Base-by-base conservation (phyloP, 495 filamentous ascomycete species). In the Daldinia loculata region DNA sequence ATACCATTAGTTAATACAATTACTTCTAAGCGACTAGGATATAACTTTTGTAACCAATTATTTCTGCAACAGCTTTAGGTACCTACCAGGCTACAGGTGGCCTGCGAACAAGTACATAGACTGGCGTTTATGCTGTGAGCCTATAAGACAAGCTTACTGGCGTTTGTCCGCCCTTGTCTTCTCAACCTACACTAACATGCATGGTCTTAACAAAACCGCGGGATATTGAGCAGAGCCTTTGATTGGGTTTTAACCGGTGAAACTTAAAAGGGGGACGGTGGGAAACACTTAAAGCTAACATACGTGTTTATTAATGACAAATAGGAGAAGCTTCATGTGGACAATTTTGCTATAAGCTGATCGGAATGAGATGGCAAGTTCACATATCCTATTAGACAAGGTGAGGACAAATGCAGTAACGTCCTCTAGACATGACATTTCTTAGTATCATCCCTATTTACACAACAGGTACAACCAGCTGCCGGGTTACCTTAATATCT, bases 341-440 rank as follows among this genome's bases (percentile, higher is more conserved):
- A 39, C 38, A 39, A 5, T 15, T 39, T 39, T 32, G 8, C 30
- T 32, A 34, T 34, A n/a, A 41, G 38, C 6, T 3, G 8, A 7
- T 55, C 30, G 61, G 61, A 70, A 70, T 64, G 61, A 19, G 53
- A 66, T 38, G n/a, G 15, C 14, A 27, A 22, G 45, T 26, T 53
- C 27, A 27, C 50, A 29, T 30, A 53, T 29, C 14, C 27, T 4
- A 53, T 27, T 26, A 30, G 15, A 17, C 8, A 32, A 61, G 67
- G 55, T 26, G 29, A 60, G 43, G 43, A 39, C 43, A 9, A 45
- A 60, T 60, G 30, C 11, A 24, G 34, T 27, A 63, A 63, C 57
- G 3, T 63, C 5, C 38, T 38, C 29, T 27, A 67, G 58, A 71
- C 58, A 71, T 63, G 36, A 36, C 69, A 71, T 71, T 63, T 57